Evolutionary conservation across 2,329 filamentous ascomycete genomes (phyloP).

Genomic region (Pseudocercospora cruenta): DNA sequence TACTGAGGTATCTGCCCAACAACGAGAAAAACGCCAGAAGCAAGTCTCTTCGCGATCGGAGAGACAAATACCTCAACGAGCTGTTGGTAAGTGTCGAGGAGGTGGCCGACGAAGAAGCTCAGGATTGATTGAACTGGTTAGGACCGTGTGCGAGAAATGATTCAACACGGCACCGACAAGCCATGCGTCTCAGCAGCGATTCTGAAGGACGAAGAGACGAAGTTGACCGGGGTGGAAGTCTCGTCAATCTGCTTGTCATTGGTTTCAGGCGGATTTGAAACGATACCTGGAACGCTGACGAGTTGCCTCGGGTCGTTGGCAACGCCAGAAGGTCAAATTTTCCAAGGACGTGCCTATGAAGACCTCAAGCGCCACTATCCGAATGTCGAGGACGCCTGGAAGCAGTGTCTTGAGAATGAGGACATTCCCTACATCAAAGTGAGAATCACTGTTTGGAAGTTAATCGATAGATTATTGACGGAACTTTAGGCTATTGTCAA

Average conservation of each 20-base stretch:
- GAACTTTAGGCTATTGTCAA: slow-evolving; percentile 53
- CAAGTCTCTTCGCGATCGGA: slow-evolving; percentile 52
- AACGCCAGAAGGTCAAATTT: slow-evolving; percentile 53
- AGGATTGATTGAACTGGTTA: not conserved
- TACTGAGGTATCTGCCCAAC: slow-evolving; percentile 55
- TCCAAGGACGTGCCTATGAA: slow-evolving; percentile 57
- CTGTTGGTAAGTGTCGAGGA: slow-evolving; percentile 39
- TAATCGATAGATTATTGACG: too few relatives aligned
- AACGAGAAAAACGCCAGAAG: slow-evolving; percentile 55
- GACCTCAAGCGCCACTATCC: slow-evolving; percentile 57
- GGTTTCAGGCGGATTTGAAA: slow-evolving; percentile 59
- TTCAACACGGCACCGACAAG: slow-evolving; percentile 55
- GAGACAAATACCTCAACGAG: slow-evolving; percentile 55
- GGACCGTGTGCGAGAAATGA: slow-evolving; percentile 57
- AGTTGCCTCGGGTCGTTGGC: slow-evolving; percentile 56
- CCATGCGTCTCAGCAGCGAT: slow-evolving; percentile 60
- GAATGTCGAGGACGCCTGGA: slow-evolving; percentile 53
- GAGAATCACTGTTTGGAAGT: too few relatives aligned
- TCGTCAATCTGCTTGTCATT: slow-evolving; percentile 58
- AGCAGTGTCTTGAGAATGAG: slow-evolving; percentile 49
- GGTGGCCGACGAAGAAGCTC: too few relatives aligned
- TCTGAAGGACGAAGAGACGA: slow-evolving; percentile 58
- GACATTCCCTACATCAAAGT: slow-evolving; percentile 52
- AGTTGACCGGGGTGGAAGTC: slow-evolving; percentile 57
- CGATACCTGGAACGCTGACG: slow-evolving; percentile 58